Evolutionary conservation across 2,329 filamentous ascomycete genomes (phyloP).

Genomic region (Chrysoporthe puriensis): DNA sequence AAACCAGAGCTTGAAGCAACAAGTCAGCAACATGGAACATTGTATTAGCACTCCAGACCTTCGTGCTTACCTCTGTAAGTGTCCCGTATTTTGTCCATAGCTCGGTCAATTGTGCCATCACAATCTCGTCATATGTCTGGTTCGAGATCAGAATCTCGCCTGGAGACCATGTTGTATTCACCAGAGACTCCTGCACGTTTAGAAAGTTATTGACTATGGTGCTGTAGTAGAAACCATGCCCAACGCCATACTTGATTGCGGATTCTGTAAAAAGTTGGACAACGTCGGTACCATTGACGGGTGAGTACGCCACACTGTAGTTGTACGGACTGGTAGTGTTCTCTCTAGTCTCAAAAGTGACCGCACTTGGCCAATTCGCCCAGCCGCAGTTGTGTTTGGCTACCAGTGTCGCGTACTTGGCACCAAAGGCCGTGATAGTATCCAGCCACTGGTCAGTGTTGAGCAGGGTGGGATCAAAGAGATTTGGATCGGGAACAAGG

Average conservation of each 20-base stretch:
- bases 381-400: conserved; percentile 40
- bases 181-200: conserved; percentile 33
- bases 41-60: rapidly evolving
- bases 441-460: conserved; percentile 38
- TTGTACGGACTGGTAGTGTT: conserved; percentile 35
- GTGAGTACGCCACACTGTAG: conserved; percentile 36
- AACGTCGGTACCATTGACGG: conserved; percentile 33
- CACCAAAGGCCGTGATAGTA: conserved; percentile 33
- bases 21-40: neutral
- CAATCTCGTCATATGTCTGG: conserved; percentile 34
- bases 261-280: conserved; percentile 34
- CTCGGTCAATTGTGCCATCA: conserved; percentile 33
- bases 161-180: conserved; percentile 27
- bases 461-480: conserved; percentile 32
- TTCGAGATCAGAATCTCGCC: conserved; percentile 33
- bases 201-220: conserved; percentile 39
- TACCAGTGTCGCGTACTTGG: conserved; percentile 37
- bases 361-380: conserved; percentile 36
- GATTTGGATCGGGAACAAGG: conserved; percentile 31
- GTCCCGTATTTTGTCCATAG: conserved; percentile 34
- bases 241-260: conserved; percentile 33
- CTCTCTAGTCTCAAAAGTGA: conserved; percentile 33
- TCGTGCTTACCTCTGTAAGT: conserved; percentile 32
- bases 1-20: conserved; percentile 34
- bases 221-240: conserved; percentile 38